Percentiles rank a stretch among this genome's conserved stretches.
Evolutionary conservation across 2,329 filamentous ascomycete genomes (phyloP).

Genomic region (Sclerotinia borealis): DNA sequence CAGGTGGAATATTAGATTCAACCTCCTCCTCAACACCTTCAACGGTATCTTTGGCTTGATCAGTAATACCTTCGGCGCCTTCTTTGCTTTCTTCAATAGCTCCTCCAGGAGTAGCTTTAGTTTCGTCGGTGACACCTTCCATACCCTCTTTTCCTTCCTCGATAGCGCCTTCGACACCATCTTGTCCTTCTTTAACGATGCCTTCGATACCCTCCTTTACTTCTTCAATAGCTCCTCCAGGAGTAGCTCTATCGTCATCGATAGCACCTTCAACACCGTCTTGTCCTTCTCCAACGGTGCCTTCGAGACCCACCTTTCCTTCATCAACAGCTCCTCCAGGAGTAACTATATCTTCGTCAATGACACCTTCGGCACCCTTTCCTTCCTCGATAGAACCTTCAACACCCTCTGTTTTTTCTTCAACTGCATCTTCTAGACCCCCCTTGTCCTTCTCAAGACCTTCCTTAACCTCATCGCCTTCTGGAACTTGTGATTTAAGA

Average conservation of each 20-base stretch:
- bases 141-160: not conserved
- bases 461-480: not conserved
- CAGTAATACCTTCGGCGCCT: conserved; percentile 21
- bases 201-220: not conserved
- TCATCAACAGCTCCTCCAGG: conserved; percentile 26
- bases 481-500: conserved; percentile 2
- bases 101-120: conserved; percentile 31
- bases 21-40: conserved; percentile 43
- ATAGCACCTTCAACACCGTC: conserved; percentile 14
- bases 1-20: conserved; percentile 36
- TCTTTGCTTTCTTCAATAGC: conserved; percentile 32
- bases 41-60: conserved; percentile 32
- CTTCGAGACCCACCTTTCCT: conserved; percentile 29
- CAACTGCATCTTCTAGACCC: conserved; percentile 19
- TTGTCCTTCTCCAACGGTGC: not conserved
- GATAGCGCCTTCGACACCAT: conserved; percentile 20
- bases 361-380: conserved; percentile 13
- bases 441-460: not conserved
- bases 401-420: conserved; percentile 31
- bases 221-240: not conserved
- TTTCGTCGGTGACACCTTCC: conserved; percentile 24
- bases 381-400: not conserved
- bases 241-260: too few species aligned
- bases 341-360: too few species aligned
- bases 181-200: conserved; percentile 31